These are phyloP conservation scores for Sclerospora graminicola DNA, from an alignment of 352 stramenopile genomes.

Conservation along the genomic window DNA sequence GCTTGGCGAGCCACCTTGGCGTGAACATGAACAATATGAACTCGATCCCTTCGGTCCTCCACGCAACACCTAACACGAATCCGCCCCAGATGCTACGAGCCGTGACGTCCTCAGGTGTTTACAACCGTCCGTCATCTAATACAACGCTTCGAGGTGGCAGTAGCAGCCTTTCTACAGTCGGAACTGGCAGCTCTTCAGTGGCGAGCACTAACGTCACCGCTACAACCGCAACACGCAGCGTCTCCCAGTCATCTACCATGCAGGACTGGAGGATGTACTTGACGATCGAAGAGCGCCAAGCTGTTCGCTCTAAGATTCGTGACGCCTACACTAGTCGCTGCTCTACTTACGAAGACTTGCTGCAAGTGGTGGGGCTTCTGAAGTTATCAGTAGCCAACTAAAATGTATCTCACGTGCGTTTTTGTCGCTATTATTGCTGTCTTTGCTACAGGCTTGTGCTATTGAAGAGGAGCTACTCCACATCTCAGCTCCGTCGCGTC, in stretches of 20 bases:
- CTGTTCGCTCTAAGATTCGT: slow-evolving; percentile 79
- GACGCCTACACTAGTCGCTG: slow-evolving; percentile 81
- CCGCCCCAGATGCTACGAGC: slow-evolving; percentile 78
- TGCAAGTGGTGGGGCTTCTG: slow-evolving; percentile 63
- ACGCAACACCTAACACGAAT: slow-evolving; percentile 53
- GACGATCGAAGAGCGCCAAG: slow-evolving; percentile 85
- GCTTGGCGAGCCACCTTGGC: slow-evolving; percentile 41
- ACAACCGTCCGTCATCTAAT: slow-evolving; percentile 44
- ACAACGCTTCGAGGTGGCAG: slow-evolving; percentile 20
- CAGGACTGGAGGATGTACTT: slow-evolving; percentile 86
- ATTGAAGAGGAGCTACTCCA: slow-evolving; percentile 86
- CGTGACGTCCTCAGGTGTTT: slow-evolving; percentile 72
- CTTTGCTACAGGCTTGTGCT: slow-evolving; percentile 45
- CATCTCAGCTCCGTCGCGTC: slow-evolving; percentile 77
- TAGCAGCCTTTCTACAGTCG: slow-evolving; percentile 11
- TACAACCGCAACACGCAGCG: slow-evolving; percentile 34
- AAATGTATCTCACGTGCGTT: not conserved
- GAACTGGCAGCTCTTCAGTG: slow-evolving; percentile 1
- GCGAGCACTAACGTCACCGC: slow-evolving; percentile 16
- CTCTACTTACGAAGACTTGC: slow-evolving; percentile 77
- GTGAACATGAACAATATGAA: slow-evolving; percentile 70
- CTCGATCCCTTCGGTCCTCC: slow-evolving; percentile 69
- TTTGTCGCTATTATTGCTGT: slow-evolving; percentile 1
- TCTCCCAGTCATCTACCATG: slow-evolving; percentile 59
- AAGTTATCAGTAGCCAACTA: not conserved